These are phyloP conservation scores for Plasmopara muralis DNA, from an alignment of 352 stramenopile species.

Conservation along the genomic window DNA sequence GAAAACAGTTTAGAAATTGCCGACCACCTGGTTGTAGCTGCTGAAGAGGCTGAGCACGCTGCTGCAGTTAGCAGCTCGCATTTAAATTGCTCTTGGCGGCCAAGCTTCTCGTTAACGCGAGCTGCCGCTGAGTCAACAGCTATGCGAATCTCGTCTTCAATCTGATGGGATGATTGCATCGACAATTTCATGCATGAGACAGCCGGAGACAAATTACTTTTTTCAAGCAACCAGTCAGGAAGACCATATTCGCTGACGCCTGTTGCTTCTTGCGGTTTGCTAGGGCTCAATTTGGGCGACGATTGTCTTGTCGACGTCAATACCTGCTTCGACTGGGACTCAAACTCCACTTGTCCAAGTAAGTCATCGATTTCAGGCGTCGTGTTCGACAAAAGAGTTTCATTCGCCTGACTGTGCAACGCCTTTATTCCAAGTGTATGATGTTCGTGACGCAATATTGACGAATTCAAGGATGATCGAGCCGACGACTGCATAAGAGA, in stretches of 20 bases:
- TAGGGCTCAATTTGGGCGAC: conserved; percentile 1
- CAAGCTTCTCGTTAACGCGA: conserved; percentile 31
- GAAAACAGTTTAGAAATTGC: conserved; percentile 11
- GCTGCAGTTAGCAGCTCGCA: conserved; percentile 22
- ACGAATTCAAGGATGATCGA: conserved; percentile 15
- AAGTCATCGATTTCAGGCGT: conserved; percentile 6
- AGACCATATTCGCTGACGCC: conserved; percentile 18
- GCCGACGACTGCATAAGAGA: conserved; percentile 13
- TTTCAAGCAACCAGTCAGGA: conserved; percentile 20
- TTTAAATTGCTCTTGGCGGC: conserved; percentile 38
- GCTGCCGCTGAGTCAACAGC: conserved; percentile 45
- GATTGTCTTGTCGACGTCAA: not conserved
- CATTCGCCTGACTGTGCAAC: conserved; percentile 4
- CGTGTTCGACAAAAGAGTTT: no score
- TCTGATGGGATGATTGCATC: conserved; percentile 33
- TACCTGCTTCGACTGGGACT: conserved; percentile 1
- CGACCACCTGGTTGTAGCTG: conserved; percentile 3
- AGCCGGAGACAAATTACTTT: conserved; percentile 10
- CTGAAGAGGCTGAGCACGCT: conserved; percentile 1
- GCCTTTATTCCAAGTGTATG: conserved; percentile 7
- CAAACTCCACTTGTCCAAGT: conserved; percentile 1
- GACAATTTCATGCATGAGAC: conserved; percentile 16
- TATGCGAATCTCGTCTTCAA: conserved; percentile 52
- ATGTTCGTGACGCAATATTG: conserved; percentile 12
- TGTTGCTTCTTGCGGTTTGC: conserved; percentile 2